phyloP scores from a whole-genome alignment of 179 eudicot genomes.

The Actinidia arguta region DNA sequence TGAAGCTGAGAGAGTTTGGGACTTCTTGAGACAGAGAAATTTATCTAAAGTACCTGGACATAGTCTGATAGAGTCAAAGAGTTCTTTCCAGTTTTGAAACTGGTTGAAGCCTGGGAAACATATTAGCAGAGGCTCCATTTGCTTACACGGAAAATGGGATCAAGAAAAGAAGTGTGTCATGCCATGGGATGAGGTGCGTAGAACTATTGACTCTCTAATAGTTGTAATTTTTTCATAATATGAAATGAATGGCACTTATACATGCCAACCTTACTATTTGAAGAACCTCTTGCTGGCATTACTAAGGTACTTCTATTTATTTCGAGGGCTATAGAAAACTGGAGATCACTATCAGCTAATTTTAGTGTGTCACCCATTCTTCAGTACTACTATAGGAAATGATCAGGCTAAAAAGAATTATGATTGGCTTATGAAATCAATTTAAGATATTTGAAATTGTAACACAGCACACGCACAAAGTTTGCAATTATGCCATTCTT shows the following conservation, averaged over 20 bases:
- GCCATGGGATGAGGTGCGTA: background rate
- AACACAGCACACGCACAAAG: too few species aligned
- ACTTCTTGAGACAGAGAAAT: constrained; percentile 23
- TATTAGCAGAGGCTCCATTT: too few species aligned
- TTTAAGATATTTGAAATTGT: background rate
- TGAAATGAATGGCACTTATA: background rate
- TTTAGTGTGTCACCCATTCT: too few species aligned
- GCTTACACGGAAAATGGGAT: background rate
- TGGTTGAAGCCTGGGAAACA: background rate
- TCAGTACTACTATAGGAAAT: background rate
- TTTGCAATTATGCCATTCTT: too few species aligned
- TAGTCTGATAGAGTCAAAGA: constrained; percentile 44
- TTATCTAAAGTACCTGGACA: constrained; percentile 39
- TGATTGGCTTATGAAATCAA: background rate
- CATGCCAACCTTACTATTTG: background rate
- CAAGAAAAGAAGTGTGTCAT: background rate
- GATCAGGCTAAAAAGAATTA: background rate
- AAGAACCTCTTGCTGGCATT: background rate
- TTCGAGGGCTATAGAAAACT: background rate
- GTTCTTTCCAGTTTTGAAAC: background rate
- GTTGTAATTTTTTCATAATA: background rate
- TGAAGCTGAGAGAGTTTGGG: constrained; percentile 48
- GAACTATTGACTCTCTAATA: background rate
- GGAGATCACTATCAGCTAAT: too few species aligned
- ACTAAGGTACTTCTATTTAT: background rate